These are phyloP conservation scores for Irpex sp. DNA, from an alignment of 1,284 basidiomycete species.

Conservation along the genomic window DNA sequence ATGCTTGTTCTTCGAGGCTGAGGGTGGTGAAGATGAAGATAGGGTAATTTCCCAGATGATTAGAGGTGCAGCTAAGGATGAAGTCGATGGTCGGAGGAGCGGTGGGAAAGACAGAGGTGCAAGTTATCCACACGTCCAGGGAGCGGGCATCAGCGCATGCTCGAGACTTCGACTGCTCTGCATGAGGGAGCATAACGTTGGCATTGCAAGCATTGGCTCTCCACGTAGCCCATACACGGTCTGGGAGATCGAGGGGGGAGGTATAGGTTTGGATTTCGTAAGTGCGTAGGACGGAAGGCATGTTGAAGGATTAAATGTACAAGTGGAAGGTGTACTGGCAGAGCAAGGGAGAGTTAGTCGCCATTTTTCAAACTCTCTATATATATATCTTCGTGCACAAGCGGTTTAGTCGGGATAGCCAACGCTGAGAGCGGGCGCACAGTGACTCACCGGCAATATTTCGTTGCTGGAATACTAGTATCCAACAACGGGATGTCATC, in stretches of 20 bases:
- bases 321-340: not conserved
- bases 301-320: slow-evolving; percentile 2
- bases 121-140: slow-evolving; percentile 49
- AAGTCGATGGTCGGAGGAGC: slow-evolving; percentile 37
- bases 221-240: slow-evolving; percentile 36
- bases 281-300: slow-evolving; percentile 17
- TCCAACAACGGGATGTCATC: not conserved
- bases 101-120: slow-evolving; percentile 21
- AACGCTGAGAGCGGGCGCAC: not conserved
- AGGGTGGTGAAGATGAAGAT: slow-evolving; percentile 35
- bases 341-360: no score
- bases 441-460: not conserved
- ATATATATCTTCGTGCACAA: not conserved
- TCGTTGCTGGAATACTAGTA: not conserved
- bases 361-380: not conserved
- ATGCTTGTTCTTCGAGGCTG: slow-evolving; percentile 16
- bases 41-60: slow-evolving; percentile 48
- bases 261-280: slow-evolving; percentile 27
- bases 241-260: slow-evolving; percentile 28
- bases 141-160: slow-evolving; percentile 16
- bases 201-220: slow-evolving; percentile 37
- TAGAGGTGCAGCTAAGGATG: slow-evolving; percentile 54
- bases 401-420: not conserved
- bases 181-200: slow-evolving; percentile 54
- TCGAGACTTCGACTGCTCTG: slow-evolving; percentile 27